Evolutionary conservation across 2,329 filamentous ascomycete species (phyloP).

Genomic region (Diplocarpon mali): DNA sequence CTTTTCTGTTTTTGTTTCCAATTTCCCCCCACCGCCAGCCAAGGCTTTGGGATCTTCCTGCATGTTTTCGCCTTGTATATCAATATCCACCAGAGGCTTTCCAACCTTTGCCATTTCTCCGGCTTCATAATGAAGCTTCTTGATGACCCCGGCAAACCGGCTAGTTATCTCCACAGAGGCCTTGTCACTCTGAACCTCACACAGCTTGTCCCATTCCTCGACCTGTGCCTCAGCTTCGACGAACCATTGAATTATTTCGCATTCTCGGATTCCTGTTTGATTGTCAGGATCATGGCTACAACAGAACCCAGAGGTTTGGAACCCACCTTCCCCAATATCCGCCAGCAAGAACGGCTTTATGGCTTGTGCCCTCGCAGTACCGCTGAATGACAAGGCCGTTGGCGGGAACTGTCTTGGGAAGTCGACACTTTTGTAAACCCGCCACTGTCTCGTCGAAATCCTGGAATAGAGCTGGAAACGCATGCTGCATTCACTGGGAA

Average conservation of each 20-base stretch:
- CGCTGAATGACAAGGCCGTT: slow-evolving; percentile 18
- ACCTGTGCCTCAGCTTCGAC: slow-evolving; percentile 90
- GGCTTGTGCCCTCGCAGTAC: slow-evolving; percentile 27
- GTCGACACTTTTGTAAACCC: slow-evolving; percentile 29
- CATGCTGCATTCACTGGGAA: slow-evolving; percentile 31
- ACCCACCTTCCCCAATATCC: slow-evolving; percentile 73
- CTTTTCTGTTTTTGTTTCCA: slow-evolving; percentile 9
- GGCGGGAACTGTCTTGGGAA: slow-evolving; percentile 12
- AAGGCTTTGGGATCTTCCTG: slow-evolving; percentile 42
- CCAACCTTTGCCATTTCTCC: slow-evolving; percentile 96
- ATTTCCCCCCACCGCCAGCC: slow-evolving; percentile 25
- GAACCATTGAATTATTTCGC: slow-evolving; percentile 99
- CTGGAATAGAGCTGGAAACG: slow-evolving; percentile 43
- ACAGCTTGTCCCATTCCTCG: slow-evolving; percentile 95
- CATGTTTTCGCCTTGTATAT: slow-evolving; percentile 70
- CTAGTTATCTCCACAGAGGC: slow-evolving; percentile 87
- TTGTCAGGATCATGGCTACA: slow-evolving; percentile 6
- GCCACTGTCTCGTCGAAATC: slow-evolving; percentile 40
- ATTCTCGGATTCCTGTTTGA: slow-evolving; percentile 81
- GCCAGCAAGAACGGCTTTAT: slow-evolving; percentile 74
- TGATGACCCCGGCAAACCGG: slow-evolving; percentile 87
- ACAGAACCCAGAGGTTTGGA: neutral
- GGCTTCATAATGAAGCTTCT: slow-evolving; percentile 89
- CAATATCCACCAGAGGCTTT: slow-evolving; percentile 88
- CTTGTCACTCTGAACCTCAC: slow-evolving; percentile 98